Evolutionary conservation across 1,284 basidiomycete species (phyloP).

Genomic region (Neotropicomus parvogracilis): DNA sequence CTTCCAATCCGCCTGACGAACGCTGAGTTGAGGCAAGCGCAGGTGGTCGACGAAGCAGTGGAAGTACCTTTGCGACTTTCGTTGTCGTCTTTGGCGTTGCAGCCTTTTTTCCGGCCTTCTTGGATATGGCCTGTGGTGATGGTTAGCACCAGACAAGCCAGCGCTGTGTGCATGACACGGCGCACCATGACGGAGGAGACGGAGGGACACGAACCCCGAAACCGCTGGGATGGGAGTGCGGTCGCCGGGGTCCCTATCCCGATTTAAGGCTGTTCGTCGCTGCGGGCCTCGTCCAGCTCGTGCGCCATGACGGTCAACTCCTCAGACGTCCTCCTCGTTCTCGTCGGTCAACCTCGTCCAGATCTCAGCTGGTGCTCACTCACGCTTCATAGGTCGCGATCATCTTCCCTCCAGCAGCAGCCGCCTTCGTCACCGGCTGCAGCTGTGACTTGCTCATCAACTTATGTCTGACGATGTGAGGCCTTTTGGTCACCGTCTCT

Average conservation of each 20-base stretch:
- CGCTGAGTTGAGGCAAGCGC: conserved; percentile 2
- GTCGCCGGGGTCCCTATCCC: conserved; percentile 19
- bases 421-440: conserved; percentile 67
- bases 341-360: conserved; percentile 28
- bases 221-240: neutral
- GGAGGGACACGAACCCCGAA: conserved; percentile 9
- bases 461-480: conserved; percentile 65
- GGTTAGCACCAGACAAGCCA: conserved; percentile 4
- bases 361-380: neutral
- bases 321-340: conserved; percentile 36
- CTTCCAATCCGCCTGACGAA: conserved; percentile 88
- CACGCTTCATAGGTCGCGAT: conserved; percentile 61
- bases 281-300: too few species aligned
- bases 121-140: conserved; percentile 69
- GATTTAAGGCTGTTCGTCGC: neutral
- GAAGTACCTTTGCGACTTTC: conserved; percentile 71
- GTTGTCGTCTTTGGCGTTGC: conserved; percentile 59
- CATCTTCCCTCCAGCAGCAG: conserved; percentile 57
- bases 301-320: conserved; percentile 33
- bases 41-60: conserved; percentile 1
- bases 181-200: conserved; percentile 25
- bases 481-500: conserved; percentile 9
- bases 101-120: conserved; percentile 90
- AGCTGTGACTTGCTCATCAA: conserved; percentile 71
- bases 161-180: neutral